These are phyloP conservation scores for Gossypium schwendimanii DNA, from an alignment of 441 rosid species.

Conservation along the genomic window DNA sequence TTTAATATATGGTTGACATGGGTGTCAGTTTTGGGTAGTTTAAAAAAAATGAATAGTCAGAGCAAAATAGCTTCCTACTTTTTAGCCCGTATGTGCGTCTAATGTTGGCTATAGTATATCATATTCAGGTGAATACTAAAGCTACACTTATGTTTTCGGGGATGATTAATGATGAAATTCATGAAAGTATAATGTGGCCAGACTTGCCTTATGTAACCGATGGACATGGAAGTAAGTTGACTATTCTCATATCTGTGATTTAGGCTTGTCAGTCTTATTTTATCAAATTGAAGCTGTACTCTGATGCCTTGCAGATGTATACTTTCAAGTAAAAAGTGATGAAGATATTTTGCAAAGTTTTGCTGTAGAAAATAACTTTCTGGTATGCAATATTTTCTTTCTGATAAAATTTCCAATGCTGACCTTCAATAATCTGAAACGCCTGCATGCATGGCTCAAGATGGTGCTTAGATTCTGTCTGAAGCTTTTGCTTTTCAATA, in stretches of 20 bases:
- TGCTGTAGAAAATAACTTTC: constrained; percentile 49
- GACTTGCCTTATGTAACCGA: constrained; percentile 80
- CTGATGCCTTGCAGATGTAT: constrained; percentile 52
- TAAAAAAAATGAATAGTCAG: not conserved
- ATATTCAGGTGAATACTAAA: constrained; percentile 72
- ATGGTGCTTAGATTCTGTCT: not conserved
- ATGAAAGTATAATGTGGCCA: constrained; percentile 78
- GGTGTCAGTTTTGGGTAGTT: not conserved
- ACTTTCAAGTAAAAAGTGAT: constrained; percentile 77
- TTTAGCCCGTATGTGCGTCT: constrained; percentile 25
- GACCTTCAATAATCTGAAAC: not conserved
- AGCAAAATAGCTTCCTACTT: not conserved
- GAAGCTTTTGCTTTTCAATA: not conserved
- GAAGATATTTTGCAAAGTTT: constrained; percentile 68
- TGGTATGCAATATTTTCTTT: constrained; percentile 39
- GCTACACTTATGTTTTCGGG: constrained; percentile 71
- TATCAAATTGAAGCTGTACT: constrained; percentile 9
- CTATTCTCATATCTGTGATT: not conserved
- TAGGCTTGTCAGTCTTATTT: not conserved
- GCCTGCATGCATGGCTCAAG: not conserved
- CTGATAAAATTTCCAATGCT: not conserved
- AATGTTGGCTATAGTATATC: constrained; percentile 57
- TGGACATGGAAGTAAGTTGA: constrained; percentile 75
- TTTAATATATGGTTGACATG: not conserved
- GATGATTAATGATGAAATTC: constrained; percentile 51